Conservation (phyloP, 805 yeast genomes). For the Lipomyces anomalus region DNA sequence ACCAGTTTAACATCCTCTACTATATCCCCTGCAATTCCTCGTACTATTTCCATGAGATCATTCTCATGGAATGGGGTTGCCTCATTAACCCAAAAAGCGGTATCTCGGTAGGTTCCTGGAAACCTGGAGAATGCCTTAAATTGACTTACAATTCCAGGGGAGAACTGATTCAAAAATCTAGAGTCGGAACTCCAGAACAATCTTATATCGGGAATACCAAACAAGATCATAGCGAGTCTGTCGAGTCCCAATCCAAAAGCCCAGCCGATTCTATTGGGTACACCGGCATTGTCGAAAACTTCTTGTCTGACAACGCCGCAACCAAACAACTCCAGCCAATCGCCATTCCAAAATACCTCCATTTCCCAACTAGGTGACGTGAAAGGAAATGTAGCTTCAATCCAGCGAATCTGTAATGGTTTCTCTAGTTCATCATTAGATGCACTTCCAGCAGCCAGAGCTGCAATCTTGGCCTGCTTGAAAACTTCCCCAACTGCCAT, state of each 20-base stretch:
- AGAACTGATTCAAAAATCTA: slow-evolving; percentile 70
- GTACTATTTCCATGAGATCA: slow-evolving; percentile 89
- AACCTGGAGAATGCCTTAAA: slow-evolving; percentile 87
- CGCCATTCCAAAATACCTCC: slow-evolving; percentile 98
- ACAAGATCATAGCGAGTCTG: slow-evolving; percentile 89
- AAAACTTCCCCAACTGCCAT: slow-evolving; percentile 76
- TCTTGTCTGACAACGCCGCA: slow-evolving; percentile 84
- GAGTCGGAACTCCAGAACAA: slow-evolving; percentile 84
- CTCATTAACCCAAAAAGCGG: slow-evolving; percentile 81
- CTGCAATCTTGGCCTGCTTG: slow-evolving; percentile 59
- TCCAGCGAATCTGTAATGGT: slow-evolving; percentile 90
- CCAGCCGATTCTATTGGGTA: slow-evolving; percentile 69
- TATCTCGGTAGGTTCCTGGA: slow-evolving; percentile 81
- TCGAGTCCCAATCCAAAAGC: slow-evolving; percentile 97
- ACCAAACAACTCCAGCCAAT: slow-evolving; percentile 96
- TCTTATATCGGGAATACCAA: slow-evolving; percentile 93
- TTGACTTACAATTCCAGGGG: slow-evolving; percentile 54
- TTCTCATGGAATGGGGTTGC: slow-evolving; percentile 58
- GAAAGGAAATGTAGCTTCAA: slow-evolving; percentile 95
- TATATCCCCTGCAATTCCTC: slow-evolving; percentile 73
- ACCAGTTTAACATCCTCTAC: slow-evolving; percentile 73
- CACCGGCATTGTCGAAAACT: slow-evolving; percentile 68
- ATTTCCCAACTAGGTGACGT: slow-evolving; percentile 98
- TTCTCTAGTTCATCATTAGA: slow-evolving; percentile 28
- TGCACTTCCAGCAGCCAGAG: slow-evolving; percentile 52